Evolutionary conservation across 2,329 filamentous ascomycete genomes (phyloP), one percentile per base, ranked within the genome.

Genomic region (Sporothrix humicola): DNA sequence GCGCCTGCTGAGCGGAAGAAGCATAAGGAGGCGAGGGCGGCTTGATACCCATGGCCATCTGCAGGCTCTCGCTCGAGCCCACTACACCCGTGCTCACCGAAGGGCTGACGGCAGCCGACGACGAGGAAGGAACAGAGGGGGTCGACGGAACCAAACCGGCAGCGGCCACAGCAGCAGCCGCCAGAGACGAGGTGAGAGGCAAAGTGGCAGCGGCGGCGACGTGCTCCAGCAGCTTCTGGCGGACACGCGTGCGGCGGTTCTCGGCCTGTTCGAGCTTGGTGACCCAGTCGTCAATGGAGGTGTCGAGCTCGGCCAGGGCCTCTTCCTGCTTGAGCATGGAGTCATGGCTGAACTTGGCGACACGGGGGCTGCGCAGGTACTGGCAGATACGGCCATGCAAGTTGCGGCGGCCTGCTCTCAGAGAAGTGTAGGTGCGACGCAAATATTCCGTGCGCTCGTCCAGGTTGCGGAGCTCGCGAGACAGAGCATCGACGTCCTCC

Each of bases 151-250:
- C 66, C 15, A 70, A 54, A 12, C 66, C 72, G 9, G 58, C 68
- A 0, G 59, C 72, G 5, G 69, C 72, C 17, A 69, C 69, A 0
- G 70, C 69, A 2, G 59, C 66, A 9, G 66, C 70, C 2, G 71
- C 71, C 37, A 71, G 12, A 71, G 77, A 66, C 31, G 74, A 68
- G 75, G 61, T 77, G 75, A 75, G 37, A 9, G 68, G 65, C 13
- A 92, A 83, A 7, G 88, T 88, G 70, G 88, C 83, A 2, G 92
- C 91, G 17, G 92, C 93, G 65, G 93, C 92, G 71, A 95, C 90
- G 79, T 95, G 93, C 81, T 95, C 92, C 3, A 95, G 87, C 13
- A 95, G 84, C 84, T 94, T 95, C 80, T 95, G 92, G 52, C 92
- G 88, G 61, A 95, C 89, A 7, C 91, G 87, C 17, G 90, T 91